Percentiles rank a stretch among this genome's conserved stretches.
Evolutionary conservation across 2,329 filamentous ascomycete genomes (phyloP).

Genomic region (Pseudopithomyces chartarum): DNA sequence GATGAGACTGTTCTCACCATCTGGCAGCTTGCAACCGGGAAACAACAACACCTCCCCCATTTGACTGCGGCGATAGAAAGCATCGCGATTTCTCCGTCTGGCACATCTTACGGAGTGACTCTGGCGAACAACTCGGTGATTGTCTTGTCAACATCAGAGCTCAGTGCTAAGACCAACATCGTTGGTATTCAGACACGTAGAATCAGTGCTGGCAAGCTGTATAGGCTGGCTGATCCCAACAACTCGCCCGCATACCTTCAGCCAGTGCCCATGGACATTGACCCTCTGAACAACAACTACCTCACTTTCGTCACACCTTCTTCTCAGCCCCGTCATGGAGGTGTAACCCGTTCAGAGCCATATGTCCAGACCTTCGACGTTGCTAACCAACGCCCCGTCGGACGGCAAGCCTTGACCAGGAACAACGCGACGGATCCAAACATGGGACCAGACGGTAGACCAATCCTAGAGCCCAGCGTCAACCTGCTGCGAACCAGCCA

Average conservation of each 20-base stretch:
- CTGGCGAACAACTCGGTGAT: slow-evolving; percentile 92
- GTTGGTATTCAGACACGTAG: slow-evolving; percentile 72
- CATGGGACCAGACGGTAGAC: slow-evolving; percentile 70
- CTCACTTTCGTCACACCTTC: slow-evolving; percentile 58
- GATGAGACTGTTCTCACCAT: slow-evolving; percentile 86
- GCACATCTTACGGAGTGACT: slow-evolving; percentile 81
- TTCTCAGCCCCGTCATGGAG: slow-evolving; percentile 49
- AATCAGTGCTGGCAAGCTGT: slow-evolving; percentile 33
- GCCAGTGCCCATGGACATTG: slow-evolving; percentile 45
- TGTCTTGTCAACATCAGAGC: slow-evolving; percentile 85
- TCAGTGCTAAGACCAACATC: slow-evolving; percentile 82
- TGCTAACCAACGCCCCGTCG: slow-evolving; percentile 74
- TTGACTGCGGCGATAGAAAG: slow-evolving; percentile 83
- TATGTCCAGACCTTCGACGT: slow-evolving; percentile 87
- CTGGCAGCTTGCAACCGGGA: slow-evolving; percentile 90
- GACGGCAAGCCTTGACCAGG: slow-evolving; percentile 85
- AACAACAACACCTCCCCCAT: slow-evolving; percentile 86
- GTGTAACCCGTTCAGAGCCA: slow-evolving; percentile 52
- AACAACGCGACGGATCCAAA: slow-evolving; percentile 86
- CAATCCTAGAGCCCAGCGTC: slow-evolving; percentile 78
- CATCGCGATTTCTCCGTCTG: slow-evolving; percentile 78
- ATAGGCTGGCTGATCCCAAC: slow-evolving; percentile 24
- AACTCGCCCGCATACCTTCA: slow-evolving; percentile 27
- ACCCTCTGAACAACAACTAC: slow-evolving; percentile 47
- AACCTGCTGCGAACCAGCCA: slow-evolving; percentile 75